phyloP scores from a whole-genome alignment of 1,284 basidiomycete species.

The Hemileia vastatrix region DNA sequence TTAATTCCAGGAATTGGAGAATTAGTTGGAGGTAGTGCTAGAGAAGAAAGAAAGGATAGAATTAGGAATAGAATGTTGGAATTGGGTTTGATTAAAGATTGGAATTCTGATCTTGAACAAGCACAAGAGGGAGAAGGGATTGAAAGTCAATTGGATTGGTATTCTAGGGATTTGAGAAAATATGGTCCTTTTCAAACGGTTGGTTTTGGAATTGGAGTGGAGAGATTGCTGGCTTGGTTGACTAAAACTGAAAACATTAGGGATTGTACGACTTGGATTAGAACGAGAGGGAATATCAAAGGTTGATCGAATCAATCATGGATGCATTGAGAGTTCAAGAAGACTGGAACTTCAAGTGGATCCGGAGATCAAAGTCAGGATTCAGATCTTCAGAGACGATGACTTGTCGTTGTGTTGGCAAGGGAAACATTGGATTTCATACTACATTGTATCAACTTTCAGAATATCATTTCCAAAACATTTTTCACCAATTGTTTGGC shows the following conservation, averaged over 20 bases:
- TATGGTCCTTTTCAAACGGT: constrained; percentile 37
- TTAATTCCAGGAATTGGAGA: constrained; percentile 39
- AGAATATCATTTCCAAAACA: too few relatives aligned
- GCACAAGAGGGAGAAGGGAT: background rate
- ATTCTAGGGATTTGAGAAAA: constrained; percentile 32
- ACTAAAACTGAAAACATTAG: constrained; percentile 35
- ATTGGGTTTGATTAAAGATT: constrained; percentile 12
- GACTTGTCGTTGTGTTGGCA: too few relatives aligned
- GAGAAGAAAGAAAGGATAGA: constrained; percentile 32
- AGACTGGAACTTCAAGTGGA: too few relatives aligned
- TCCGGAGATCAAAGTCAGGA: too few relatives aligned
- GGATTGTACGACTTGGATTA: too few relatives aligned
- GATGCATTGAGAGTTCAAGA: too few relatives aligned
- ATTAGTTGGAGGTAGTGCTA: constrained; percentile 37
- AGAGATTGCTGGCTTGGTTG: constrained; percentile 38
- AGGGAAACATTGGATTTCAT: too few relatives aligned
- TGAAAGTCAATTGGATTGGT: constrained; percentile 29
- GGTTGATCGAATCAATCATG: too few relatives aligned
- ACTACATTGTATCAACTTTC: too few relatives aligned
- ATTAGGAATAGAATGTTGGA: constrained; percentile 25
- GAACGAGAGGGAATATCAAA: too few relatives aligned
- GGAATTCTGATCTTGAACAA: background rate
- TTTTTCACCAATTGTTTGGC: too few relatives aligned
- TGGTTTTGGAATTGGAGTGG: constrained; percentile 40
- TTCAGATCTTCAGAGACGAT: too few relatives aligned